Evolutionary conservation across 2,329 filamentous ascomycete genomes (phyloP).

Genomic region (Cercospora berteroae): DNA sequence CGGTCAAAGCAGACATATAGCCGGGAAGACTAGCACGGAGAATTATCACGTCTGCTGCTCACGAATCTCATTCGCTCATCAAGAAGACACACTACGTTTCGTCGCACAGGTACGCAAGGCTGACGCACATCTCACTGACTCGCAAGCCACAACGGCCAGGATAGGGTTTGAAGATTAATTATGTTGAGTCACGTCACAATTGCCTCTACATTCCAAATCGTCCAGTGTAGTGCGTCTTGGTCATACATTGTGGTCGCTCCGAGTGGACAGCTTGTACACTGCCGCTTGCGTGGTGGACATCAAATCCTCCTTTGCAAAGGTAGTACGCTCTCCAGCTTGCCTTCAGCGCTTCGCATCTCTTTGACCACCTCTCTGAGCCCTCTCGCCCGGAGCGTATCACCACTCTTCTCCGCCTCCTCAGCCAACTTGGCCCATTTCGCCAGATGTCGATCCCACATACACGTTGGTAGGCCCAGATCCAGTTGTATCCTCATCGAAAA

Average conservation of each 20-base stretch:
- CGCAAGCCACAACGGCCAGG: not conserved
- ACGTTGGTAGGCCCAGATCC: not conserved
- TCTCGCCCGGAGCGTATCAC: not conserved
- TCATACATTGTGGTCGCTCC: not conserved
- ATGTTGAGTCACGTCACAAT: constrained; percentile 1
- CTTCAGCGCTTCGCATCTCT: not conserved
- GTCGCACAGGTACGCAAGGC: constrained; percentile 6
- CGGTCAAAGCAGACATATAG: not conserved
- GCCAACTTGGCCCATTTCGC: not conserved
- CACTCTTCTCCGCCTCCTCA: not conserved
- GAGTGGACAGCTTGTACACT: not conserved
- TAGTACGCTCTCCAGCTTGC: not conserved
- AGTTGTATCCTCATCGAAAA: constrained; percentile 5
- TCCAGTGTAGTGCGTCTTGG: not conserved
- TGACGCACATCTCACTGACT: constrained; percentile 7
- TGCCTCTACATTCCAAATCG: not conserved
- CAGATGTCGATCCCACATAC: constrained; percentile 6
- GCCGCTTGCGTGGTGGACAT: not conserved
- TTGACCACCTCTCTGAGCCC: constrained; percentile 4
- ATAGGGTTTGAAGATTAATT: not conserved
- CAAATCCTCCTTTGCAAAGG: constrained; percentile 6
- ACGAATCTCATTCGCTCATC: not conserved
- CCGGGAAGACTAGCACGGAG: not conserved
- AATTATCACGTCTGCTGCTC: not conserved
- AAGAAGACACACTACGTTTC: constrained; percentile 3